Evolutionary conservation across 2,329 filamentous ascomycete genomes (phyloP), one percentile per base, ranked within the genome.

Genomic region (Alternaria atra): DNA sequence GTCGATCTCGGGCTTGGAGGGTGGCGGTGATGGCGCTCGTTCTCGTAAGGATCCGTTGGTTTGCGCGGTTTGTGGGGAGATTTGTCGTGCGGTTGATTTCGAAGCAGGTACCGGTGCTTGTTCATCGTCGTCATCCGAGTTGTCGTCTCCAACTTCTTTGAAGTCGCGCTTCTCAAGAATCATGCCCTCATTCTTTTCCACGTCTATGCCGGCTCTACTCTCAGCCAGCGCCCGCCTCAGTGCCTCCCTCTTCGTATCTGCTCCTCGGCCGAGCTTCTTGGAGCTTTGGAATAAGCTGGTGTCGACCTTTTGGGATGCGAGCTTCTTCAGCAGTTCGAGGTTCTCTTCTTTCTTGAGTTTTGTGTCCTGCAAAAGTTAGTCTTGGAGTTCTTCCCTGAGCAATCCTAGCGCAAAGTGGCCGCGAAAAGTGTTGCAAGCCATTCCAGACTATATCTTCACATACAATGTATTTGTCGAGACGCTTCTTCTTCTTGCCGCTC

Each of bases 261-360:
- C 54, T 15, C 73, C 72, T 30, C 90, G 88, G 1, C 94, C 94
- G 8, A 98, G 80, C 58, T 88, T 88, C 67, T 88, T 91, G 53
- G 90, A 91, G 76, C 93, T 97, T 59, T 89, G 85, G 63, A 97
- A 90, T 20, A 93, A 82, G 63, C 87, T 92, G 1, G 92, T 97
- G 75, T 98, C 94, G 67, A 95, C 87, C 73, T 91, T 93, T 55
- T 88, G 85, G 62, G 88, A 85, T 17, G 92, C 91, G 27, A 99
- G 85, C 76, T 95, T 94, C 74, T 91, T 91, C 70, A 98, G 84
- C 30, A 99, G 83, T 58, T 89, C 91, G 29, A 92, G 84, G 72
- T 92, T 97, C 78, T 98, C 94, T 75, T 99, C 95, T 78, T 97
- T 97, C 78, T 90, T 91, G 46, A 99, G 83, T 84, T 99, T 99